A percentile compares a stretch with the other conserved stretches of the same genome.
Evolutionary conservation across 805 yeast genomes (phyloP).

Genomic region (Cyberlindnera galapagoensis): DNA sequence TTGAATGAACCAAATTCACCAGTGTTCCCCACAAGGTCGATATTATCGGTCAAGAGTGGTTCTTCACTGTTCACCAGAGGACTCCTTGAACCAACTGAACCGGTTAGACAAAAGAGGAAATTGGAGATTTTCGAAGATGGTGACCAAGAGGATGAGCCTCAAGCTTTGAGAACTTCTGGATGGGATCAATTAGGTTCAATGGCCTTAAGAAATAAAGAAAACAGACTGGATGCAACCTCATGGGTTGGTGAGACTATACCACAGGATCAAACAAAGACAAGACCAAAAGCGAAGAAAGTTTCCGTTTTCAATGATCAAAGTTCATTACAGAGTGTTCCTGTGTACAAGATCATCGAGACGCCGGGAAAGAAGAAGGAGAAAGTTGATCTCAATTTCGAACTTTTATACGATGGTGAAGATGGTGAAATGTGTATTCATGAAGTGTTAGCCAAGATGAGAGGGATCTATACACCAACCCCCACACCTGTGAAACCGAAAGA

Average conservation of each 20-base stretch:
- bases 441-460: slow-evolving; percentile 41
- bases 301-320: slow-evolving; percentile 35
- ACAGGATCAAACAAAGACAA: slow-evolving; percentile 29
- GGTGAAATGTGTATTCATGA: slow-evolving; percentile 63
- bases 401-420: slow-evolving; percentile 36
- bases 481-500: not conserved
- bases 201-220: slow-evolving; percentile 55
- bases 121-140: slow-evolving; percentile 17
- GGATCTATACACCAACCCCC: slow-evolving; percentile 6
- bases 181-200: slow-evolving; percentile 47
- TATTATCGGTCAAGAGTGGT: slow-evolving; percentile 34
- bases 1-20: slow-evolving; percentile 30
- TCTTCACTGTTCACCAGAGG: slow-evolving; percentile 12
- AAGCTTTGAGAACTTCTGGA: slow-evolving; percentile 21
- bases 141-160: slow-evolving; percentile 10
- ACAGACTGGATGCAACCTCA: slow-evolving; percentile 42
- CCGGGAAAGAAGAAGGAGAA: slow-evolving; percentile 59
- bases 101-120: slow-evolving; percentile 10
- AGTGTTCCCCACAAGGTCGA: slow-evolving; percentile 27
- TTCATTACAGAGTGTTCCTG: slow-evolving; percentile 28
- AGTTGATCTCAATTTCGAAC: slow-evolving; percentile 51
- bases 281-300: slow-evolving; percentile 11
- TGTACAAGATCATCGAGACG: slow-evolving; percentile 42
- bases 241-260: slow-evolving; percentile 60
- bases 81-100: slow-evolving; percentile 9